Evolutionary conservation across 2,329 filamentous ascomycete species (phyloP).

Genomic region (Diaporthe batatas): DNA sequence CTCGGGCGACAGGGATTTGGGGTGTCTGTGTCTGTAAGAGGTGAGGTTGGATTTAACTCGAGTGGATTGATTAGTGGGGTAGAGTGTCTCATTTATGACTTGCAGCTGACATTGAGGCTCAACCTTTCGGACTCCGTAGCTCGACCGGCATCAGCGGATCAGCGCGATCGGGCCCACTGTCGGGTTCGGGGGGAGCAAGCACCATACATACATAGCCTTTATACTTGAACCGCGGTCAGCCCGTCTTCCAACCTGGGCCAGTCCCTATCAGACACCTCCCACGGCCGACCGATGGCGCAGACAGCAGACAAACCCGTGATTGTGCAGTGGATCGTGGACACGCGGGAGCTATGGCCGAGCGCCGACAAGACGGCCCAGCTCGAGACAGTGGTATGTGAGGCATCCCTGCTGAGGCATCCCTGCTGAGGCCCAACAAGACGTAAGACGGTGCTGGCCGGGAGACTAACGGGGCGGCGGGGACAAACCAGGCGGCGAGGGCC

Average conservation of each 20-base stretch:
- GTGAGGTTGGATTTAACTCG: constrained; percentile 37
- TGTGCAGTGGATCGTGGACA: constrained; percentile 74
- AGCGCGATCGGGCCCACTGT: constrained; percentile 35
- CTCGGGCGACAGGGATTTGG: neutral
- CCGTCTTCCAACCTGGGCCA: too few relatives aligned
- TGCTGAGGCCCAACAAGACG: neutral
- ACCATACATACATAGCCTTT: neutral
- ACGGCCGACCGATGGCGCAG: constrained; percentile 36
- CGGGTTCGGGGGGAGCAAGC: neutral
- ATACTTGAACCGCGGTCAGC: constrained; percentile 7
- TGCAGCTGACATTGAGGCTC: constrained; percentile 34
- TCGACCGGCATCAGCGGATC: constrained; percentile 27
- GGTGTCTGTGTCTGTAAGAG: neutral
- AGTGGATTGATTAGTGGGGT: constrained; percentile 31
- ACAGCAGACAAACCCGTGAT: constrained; percentile 52
- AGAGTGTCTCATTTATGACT: constrained; percentile 26
- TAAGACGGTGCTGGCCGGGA: neutral
- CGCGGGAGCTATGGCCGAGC: constrained; percentile 68
- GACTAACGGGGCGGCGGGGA: neutral
- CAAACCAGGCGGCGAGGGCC: constrained; percentile 64
- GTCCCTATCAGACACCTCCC: too few relatives aligned
- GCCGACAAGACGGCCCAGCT: constrained; percentile 64
- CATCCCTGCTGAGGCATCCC: constrained; percentile 22
- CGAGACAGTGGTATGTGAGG: constrained; percentile 57
- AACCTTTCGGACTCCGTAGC: constrained; percentile 40